Evolutionary conservation across 2,329 filamentous ascomycete species (phyloP).

Genomic region (Aspergillus ruber): DNA sequence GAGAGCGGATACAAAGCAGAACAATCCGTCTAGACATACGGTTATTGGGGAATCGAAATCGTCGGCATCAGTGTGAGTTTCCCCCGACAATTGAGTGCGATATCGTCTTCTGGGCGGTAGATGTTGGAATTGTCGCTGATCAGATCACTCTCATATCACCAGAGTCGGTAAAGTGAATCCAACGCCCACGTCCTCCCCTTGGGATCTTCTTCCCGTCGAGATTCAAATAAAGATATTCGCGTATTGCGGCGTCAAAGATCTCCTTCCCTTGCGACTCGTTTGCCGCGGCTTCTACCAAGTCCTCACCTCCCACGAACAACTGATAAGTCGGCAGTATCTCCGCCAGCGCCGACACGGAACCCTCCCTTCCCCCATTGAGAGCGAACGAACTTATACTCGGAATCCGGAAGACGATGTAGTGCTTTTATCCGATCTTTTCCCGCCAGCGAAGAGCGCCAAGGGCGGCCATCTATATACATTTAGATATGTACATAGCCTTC

Average conservation of each 20-base stretch:
- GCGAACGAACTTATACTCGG: slow-evolving; percentile 31
- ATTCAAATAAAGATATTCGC: slow-evolving; percentile 37
- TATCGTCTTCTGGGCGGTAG: background rate
- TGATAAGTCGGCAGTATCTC: slow-evolving; percentile 37
- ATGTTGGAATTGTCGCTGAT: slow-evolving; percentile 6
- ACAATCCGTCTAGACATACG: slow-evolving; percentile 15
- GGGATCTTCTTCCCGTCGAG: slow-evolving; percentile 36
- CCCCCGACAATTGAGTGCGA: too few relatives aligned
- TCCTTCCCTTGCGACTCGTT: slow-evolving; percentile 32
- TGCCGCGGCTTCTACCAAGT: slow-evolving; percentile 32
- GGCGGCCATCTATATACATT: slow-evolving; percentile 36
- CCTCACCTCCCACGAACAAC: slow-evolving; percentile 32
- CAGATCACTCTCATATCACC: background rate
- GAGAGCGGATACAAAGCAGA: slow-evolving; percentile 21
- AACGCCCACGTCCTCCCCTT: slow-evolving; percentile 26
- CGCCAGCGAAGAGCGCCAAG: slow-evolving; percentile 29
- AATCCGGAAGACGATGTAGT: slow-evolving; percentile 39
- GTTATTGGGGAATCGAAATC: slow-evolving; percentile 13
- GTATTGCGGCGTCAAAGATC: slow-evolving; percentile 33
- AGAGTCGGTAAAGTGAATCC: slow-evolving; percentile 17
- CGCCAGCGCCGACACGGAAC: slow-evolving; percentile 37
- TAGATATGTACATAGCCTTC: slow-evolving; percentile 32
- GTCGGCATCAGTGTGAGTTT: slow-evolving; percentile 20
- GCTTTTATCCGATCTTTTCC: slow-evolving; percentile 38
- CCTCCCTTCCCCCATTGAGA: slow-evolving; percentile 33